These are phyloP conservation scores for Jatropha podagrica DNA, from an alignment of 441 rosid species.

Conservation along the genomic window DNA sequence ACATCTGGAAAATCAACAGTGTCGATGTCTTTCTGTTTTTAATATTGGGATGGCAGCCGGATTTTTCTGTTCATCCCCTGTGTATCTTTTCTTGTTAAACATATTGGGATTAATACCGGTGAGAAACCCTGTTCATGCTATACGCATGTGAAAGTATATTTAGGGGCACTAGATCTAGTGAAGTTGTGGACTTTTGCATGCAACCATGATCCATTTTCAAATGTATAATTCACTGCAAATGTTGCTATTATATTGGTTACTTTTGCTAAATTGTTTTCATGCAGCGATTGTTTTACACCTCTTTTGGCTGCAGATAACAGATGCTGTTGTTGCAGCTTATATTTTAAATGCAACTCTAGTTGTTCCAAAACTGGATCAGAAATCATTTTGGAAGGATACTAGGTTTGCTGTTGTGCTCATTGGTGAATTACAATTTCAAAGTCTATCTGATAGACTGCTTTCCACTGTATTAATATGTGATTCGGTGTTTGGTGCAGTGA, in stretches of 20 bases:
- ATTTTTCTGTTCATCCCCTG: not conserved
- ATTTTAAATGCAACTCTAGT: constrained; percentile 93
- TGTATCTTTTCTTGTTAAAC: not conserved
- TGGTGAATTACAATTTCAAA: constrained; percentile 13
- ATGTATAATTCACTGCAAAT: not conserved
- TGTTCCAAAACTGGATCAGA: constrained; percentile 87
- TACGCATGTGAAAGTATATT: not conserved
- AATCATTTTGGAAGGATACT: constrained; percentile 92
- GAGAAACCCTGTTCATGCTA: not conserved
- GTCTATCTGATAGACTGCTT: not conserved
- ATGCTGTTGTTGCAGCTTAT: constrained; percentile 94
- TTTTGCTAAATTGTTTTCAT: not conserved
- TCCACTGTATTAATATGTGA: constrained; percentile 16
- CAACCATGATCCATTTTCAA: not conserved
- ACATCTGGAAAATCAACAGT: not conserved
- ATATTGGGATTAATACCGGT: not conserved
- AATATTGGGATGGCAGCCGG: not conserved
- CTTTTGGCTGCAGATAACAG: constrained; percentile 61
- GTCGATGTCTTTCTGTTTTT: not conserved
- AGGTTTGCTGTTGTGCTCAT: constrained; percentile 51
- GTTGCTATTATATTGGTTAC: not conserved
- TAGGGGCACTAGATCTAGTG: not conserved
- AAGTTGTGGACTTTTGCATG: not conserved
- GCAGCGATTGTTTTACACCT: not conserved
- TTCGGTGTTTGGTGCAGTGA: constrained; percentile 46